These are phyloP conservation scores for Agrocybe chaxingu DNA, from an alignment of 768 basidiomycete genomes.

Conservation along the genomic window DNA sequence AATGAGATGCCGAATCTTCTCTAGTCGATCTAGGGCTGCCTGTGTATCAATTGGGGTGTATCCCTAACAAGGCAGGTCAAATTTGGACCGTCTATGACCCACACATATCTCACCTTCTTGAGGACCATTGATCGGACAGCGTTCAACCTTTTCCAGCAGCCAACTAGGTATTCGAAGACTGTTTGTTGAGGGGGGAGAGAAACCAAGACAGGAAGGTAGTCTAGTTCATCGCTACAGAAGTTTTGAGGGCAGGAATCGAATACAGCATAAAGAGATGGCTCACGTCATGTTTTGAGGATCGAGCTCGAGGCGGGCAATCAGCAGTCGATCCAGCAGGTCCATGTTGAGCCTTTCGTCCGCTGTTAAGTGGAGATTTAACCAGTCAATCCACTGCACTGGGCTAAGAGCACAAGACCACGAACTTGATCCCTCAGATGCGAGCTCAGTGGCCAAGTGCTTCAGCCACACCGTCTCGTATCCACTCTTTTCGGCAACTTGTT, in stretches of 20 bases:
- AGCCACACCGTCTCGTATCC: slow-evolving; percentile 80
- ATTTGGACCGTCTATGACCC: neutral
- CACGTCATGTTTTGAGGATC: slow-evolving; percentile 71
- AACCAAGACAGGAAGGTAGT: slow-evolving; percentile 68
- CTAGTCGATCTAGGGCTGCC: slow-evolving; percentile 58
- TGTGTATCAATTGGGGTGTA: slow-evolving; percentile 62
- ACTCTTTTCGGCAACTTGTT: slow-evolving; percentile 53
- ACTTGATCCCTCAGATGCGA: slow-evolving; percentile 58
- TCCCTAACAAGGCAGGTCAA: slow-evolving; percentile 31
- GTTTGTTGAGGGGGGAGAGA: slow-evolving; percentile 78
- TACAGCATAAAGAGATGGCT: slow-evolving; percentile 23
- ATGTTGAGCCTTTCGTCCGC: slow-evolving; percentile 43
- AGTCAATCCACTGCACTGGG: slow-evolving; percentile 5
- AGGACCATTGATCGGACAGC: slow-evolving; percentile 45
- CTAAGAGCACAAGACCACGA: slow-evolving; percentile 17
- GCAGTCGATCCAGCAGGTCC: slow-evolving; percentile 70
- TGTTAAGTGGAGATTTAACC: slow-evolving; percentile 11
- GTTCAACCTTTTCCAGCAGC: slow-evolving; percentile 89
- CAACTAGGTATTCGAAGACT: slow-evolving; percentile 84
- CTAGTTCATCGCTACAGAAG: slow-evolving; percentile 61
- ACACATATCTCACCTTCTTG: slow-evolving; percentile 52
- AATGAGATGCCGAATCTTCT: slow-evolving; percentile 77
- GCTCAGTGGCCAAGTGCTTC: slow-evolving; percentile 67
- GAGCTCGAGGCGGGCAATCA: slow-evolving; percentile 83
- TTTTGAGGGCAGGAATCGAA: slow-evolving; percentile 6